These are phyloP conservation scores for Chaetoscypha palmicola DNA, from an alignment of 2,329 filamentous ascomycete genomes.

Conservation along the genomic window DNA sequence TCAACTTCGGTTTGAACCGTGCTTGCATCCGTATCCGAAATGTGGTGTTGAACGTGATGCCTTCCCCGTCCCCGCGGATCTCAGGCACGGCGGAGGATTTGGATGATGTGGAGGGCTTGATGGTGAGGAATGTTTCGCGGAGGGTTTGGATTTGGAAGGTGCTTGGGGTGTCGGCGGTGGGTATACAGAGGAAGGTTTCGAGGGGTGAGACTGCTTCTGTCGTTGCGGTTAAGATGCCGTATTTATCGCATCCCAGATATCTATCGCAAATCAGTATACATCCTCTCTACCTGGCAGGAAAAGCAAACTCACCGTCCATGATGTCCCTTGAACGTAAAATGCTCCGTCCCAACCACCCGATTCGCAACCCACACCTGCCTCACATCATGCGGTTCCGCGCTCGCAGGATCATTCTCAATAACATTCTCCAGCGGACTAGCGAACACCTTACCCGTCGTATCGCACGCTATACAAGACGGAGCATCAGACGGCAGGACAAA, in stretches of 20 bases:
- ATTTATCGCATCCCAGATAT: conserved; percentile 80
- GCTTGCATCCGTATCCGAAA: conserved; percentile 89
- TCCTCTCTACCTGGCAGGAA: not conserved
- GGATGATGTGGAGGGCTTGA: conserved; percentile 44
- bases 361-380: conserved; percentile 93
- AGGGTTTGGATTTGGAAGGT: conserved; percentile 70
- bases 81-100: conserved; percentile 49
- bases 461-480: conserved; percentile 72
- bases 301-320: conserved; percentile 62
- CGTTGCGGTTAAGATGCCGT: conserved; percentile 68
- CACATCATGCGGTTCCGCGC: conserved; percentile 90
- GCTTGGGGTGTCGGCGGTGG: conserved; percentile 56
- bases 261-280: conserved; percentile 35
- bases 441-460: conserved; percentile 82
- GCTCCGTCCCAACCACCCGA: conserved; percentile 72
- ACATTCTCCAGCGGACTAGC: conserved; percentile 78
- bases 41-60: conserved; percentile 61
- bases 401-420: conserved; percentile 72
- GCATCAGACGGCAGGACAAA: conserved; percentile 72
- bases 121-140: conserved; percentile 62
- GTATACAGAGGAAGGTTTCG: conserved; percentile 70
- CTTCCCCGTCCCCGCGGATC: conserved; percentile 68
- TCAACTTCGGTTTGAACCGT: conserved; percentile 78
- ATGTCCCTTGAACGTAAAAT: conserved; percentile 80
- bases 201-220: conserved; percentile 76